Base-by-base conservation (phyloP, 768 basidiomycete genomes). In the Boletus subparvulus region DNA sequence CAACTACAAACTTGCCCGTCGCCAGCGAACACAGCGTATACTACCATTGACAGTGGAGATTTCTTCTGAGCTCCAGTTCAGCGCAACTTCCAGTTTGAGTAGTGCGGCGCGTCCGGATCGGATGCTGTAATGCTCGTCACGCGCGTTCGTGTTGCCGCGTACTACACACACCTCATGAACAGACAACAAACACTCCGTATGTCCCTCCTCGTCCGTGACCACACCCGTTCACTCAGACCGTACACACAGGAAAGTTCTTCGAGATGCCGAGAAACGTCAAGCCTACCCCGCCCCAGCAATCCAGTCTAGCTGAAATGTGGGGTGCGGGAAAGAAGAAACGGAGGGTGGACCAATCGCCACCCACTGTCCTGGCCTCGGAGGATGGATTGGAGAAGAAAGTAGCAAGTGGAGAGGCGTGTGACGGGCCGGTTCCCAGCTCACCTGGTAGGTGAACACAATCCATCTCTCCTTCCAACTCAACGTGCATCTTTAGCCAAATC, bases 281-380 rank as follows among this genome's bases (percentile, higher is more conserved):
- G 71, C 68, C 82, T 30, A 70, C 85, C 4, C 86, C 87, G 0
- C 83, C 86, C 8, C 89, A 90, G 55, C 91, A 94, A 69, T 78
- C 90, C n/a, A 91, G 77, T 64, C 80, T 94, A 39, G 78, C 82
- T 54, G 88, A 91, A 52, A 78, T 90, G 76, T 93, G 89, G 88
- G 78, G 76, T 11, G 76, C 73, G 63, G 82, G 81, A 72, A 79
- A 70, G 74, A 78, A 72, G 61, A 66, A 70, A 58, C 65, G 58
- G 16, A 65, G 57, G 37, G 52, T 57, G 3, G 58, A 53, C 33
- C 56, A 70, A 61, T 63, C 68, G 41, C 64, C 51, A 30, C 41
- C 65, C 30, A 3, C 55, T 41, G 58, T 47, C 67, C 13, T 68
- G 65, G 35, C 44, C 66, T 14, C 72, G 60, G 47, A 58, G 51